Base-by-base conservation (phyloP, 2,329 filamentous ascomycete species). In the Claviceps sorghi region DNA sequence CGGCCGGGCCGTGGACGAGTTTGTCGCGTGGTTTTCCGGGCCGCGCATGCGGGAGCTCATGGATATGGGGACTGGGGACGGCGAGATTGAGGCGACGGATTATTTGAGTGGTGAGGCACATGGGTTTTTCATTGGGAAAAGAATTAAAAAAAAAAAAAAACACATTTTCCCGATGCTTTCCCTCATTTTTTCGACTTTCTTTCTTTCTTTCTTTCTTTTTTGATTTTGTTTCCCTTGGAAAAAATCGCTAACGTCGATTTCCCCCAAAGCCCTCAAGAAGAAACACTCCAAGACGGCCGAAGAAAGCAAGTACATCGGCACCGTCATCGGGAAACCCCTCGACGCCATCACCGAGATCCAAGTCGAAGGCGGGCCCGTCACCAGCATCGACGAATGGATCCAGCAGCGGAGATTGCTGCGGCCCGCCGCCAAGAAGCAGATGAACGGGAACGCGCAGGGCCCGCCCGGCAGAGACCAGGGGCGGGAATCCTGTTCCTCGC, bases 201-300 rank as follows among this genome's bases (percentile, higher is more conserved):
- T n/a, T n/a, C n/a, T n/a, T n/a, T n/a, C 4, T 19, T n/a, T 8
- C 2, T 21, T 4, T 21, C 15, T 9, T 30, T 32, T 4, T 22
- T 21, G 9, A 7, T 22, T 13, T 19, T 7, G 2, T 19, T 4
- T 15, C 2, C 2, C 10, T 2, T 11, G 17, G 40, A 3, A 41
- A 41, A 1, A 1, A 41, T 22, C 21, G 34, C 53, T 53, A 36
- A 53, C 29, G 30, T 13, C 4, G 7, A 4, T 17, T 4, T 17
- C 10, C 10, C 4, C 5, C 22, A 22, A 22, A 86, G 85, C 82
- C 4, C 72, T 97, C 43, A 96, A 95, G 68, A 93, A 90, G 69
- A 95, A 94, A 64, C 87, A 95, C 66, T 89, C 84, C 69, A 94
- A 93, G 60, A 86, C 85, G 1, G 87, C 86, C 56, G 88, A 94